phyloP scores from a whole-genome alignment of 2,329 filamentous ascomycete species.

The Aspergillus tamarii region DNA sequence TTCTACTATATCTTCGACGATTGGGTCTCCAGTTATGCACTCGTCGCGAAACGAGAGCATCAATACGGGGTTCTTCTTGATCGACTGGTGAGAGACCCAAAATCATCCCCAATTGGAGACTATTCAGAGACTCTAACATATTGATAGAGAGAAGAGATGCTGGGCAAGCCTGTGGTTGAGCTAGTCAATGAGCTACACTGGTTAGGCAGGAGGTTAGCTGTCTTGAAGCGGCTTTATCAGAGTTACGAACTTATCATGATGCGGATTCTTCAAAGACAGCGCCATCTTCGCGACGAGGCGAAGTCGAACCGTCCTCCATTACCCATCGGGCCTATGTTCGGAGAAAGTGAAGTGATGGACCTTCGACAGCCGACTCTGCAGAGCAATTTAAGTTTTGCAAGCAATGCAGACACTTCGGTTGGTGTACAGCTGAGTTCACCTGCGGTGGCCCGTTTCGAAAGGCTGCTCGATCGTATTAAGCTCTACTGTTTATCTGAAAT shows the following conservation, averaged over 20 bases:
- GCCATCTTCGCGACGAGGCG: slow-evolving; percentile 41
- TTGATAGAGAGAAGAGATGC: slow-evolving; percentile 57
- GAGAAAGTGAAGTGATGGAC: slow-evolving; percentile 42
- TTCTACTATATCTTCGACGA: slow-evolving; percentile 72
- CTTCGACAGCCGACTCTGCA: slow-evolving; percentile 37
- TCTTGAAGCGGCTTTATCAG: slow-evolving; percentile 65
- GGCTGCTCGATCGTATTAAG: slow-evolving; percentile 63
- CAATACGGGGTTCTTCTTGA: slow-evolving; percentile 54
- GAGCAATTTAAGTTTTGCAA: slow-evolving; percentile 26
- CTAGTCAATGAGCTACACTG: slow-evolving; percentile 59
- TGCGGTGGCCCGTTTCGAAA: slow-evolving; percentile 62
- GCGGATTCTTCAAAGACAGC: slow-evolving; percentile 59
- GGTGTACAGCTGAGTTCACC: slow-evolving; percentile 49
- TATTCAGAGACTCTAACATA: not conserved
- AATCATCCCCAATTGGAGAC: not conserved
- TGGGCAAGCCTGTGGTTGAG: slow-evolving; percentile 51
- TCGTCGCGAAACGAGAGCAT: slow-evolving; percentile 61
- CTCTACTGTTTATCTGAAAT: slow-evolving; percentile 67
- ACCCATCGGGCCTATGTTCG: slow-evolving; percentile 25
- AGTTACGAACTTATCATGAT: slow-evolving; percentile 65
- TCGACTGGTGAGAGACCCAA: slow-evolving; percentile 45
- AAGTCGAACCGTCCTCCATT: slow-evolving; percentile 26
- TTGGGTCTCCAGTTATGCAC: slow-evolving; percentile 65
- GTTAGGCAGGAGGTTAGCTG: slow-evolving; percentile 63
- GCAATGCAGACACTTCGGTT: slow-evolving; percentile 31